Evolutionary conservation across 495 filamentous ascomycete genomes (phyloP), one percentile per base, ranked within the genome.

Genomic region (Platismatia glauca): DNA sequence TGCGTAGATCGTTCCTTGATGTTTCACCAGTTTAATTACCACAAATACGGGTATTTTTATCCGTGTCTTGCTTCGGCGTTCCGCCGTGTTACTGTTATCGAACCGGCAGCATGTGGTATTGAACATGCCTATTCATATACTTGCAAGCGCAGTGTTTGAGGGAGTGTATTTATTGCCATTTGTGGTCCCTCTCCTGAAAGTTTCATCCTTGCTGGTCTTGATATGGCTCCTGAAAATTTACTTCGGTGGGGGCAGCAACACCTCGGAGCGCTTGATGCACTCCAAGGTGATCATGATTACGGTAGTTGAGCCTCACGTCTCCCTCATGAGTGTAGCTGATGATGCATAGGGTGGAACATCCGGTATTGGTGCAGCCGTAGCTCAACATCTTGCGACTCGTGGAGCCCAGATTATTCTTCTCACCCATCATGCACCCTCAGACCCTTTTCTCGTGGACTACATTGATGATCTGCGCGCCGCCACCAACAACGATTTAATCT

Each of bases 361-460:
- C 22, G 94, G 94, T 35, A 91, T 99, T 70, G 94, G 94, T 58
- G 88, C 90, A 62, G 79, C 79, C 61, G 81, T 90, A 33, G 86
- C 86, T 24, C 79, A 81, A 61, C 81, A 85, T 65, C 85, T 99
- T 50, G 93, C 93, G 64, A 58, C 74, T 12, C 86, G 91, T 60
- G 95, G 95, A 64, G 91, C 91, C 59, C 94, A 99, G 77, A 73
- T 97, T 61, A 83, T 97, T 59, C 86, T 99, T 18, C 85, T 99
- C 29, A 93, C 91, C 8, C 89, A 87, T 68, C 85, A 92, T 70
- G 75, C 87, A 1, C 82, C 87, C 6, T 82, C 84, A 37, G 92
- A 97, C 72, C 78, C 89, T 31, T 99, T 97, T 74, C 82, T 97
- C 1, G 85, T 88, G 59, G 95, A 97, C 64, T 94, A 88, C 74